A percentile compares a stretch with the other conserved stretches of the same genome.
Evolutionary conservation across 2,329 filamentous ascomycete genomes (phyloP).

Genomic region (Ceratocystis huliohia): DNA sequence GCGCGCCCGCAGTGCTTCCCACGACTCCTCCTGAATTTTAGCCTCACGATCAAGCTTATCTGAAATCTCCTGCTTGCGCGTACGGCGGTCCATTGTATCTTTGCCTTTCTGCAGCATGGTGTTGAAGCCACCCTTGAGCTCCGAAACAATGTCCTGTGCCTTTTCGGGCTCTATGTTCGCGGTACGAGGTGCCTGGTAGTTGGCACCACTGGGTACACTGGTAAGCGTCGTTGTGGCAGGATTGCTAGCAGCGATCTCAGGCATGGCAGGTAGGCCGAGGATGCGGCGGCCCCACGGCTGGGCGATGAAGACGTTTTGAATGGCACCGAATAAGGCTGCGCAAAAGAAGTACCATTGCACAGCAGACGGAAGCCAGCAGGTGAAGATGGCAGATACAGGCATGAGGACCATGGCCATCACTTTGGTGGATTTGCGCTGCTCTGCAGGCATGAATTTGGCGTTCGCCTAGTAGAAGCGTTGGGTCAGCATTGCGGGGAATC

Average conservation of each 20-base stretch:
- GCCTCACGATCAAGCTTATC: conserved; percentile 31
- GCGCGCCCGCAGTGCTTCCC: conserved; percentile 25
- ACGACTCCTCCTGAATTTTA: conserved; percentile 24
- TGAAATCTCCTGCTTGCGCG: conserved; percentile 29
- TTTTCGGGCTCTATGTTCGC: conserved; percentile 21
- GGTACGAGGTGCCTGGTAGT: conserved; percentile 30
- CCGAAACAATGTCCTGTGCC: conserved; percentile 27
- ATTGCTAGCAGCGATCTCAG: conserved; percentile 9
- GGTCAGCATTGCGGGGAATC: conserved; percentile 21
- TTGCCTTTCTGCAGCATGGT: conserved; percentile 29
- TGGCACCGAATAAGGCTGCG: conserved; percentile 27
- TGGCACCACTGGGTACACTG: conserved; percentile 14
- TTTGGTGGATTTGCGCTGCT: conserved; percentile 31
- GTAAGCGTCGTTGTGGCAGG: neutral
- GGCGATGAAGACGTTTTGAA: conserved; percentile 30
- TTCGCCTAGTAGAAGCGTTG: conserved; percentile 27
- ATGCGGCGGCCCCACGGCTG: conserved; percentile 31
- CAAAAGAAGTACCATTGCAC: conserved; percentile 39
- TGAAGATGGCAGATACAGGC: conserved; percentile 34
- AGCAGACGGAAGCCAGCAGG: conserved; percentile 36
- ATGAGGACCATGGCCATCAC: conserved; percentile 35
- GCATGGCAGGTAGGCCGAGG: conserved; percentile 29
- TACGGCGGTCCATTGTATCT: conserved; percentile 27
- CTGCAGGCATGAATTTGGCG: conserved; percentile 27
- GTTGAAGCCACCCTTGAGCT: conserved; percentile 31